Conservation (phyloP, 345 rosid species). For the Populus euphratica region DNA sequence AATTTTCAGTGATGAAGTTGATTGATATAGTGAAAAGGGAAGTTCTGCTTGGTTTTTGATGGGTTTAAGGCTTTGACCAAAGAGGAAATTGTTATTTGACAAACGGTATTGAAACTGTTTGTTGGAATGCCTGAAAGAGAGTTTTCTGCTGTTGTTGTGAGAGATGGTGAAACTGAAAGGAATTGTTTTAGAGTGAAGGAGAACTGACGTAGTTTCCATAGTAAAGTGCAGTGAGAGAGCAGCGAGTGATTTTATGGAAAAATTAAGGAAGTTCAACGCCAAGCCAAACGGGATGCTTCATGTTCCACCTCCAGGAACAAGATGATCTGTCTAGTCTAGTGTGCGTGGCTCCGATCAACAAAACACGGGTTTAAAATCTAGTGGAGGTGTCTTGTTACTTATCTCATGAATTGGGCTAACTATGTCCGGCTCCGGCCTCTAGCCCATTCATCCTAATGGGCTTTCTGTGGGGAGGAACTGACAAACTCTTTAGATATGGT, state of each 20-base stretch:
- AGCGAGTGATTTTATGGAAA: background rate
- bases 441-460: background rate
- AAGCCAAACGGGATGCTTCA: background rate
- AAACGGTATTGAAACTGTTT: constrained; percentile 41
- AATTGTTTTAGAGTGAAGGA: constrained; percentile 45
- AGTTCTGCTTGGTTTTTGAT: constrained; percentile 20
- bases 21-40: constrained; percentile 9
- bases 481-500: background rate
- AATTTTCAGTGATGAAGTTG: background rate
- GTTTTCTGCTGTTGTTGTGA: background rate
- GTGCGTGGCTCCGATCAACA: background rate
- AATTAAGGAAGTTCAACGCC: background rate
- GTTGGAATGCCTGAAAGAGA: constrained; percentile 62
- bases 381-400: background rate
- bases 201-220: constrained; percentile 58
- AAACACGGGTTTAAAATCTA: background rate
- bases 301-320: background rate
- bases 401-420: background rate
- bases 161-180: constrained; percentile 23
- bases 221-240: background rate
- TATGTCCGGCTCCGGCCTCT: background rate
- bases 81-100: constrained; percentile 10
- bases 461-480: background rate
- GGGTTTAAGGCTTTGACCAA: constrained; percentile 19
- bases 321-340: background rate